A percentile compares a stretch with the other conserved stretches of the same genome.
phyloP scores from a whole-genome alignment of 495 filamentous ascomycete genomes.

The Trichodelitschia bisporula region DNA sequence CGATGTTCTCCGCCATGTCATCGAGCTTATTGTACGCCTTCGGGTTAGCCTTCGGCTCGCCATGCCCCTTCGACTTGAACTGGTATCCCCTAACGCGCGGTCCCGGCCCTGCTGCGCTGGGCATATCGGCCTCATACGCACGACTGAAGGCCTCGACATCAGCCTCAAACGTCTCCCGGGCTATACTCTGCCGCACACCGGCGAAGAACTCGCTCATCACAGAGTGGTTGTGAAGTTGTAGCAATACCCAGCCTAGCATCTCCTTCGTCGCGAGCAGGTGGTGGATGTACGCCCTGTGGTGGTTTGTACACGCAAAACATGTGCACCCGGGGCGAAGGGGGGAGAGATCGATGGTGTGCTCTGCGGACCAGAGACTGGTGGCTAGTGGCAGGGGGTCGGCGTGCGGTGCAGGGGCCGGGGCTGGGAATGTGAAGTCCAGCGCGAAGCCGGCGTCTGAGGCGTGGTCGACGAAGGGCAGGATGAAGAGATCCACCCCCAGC shows the following conservation, averaged over 20 bases:
- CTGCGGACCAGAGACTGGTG: slow-evolving; percentile 42
- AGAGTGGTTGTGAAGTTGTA: slow-evolving; percentile 76
- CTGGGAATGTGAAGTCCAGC: slow-evolving; percentile 45
- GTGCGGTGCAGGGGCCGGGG: neutral
- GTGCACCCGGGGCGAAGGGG: slow-evolving; percentile 36
- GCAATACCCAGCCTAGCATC: slow-evolving; percentile 84
- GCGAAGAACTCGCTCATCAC: slow-evolving; percentile 50
- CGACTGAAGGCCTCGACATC: slow-evolving; percentile 29
- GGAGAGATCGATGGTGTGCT: slow-evolving; percentile 28
- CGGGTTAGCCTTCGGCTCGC: slow-evolving; percentile 40
- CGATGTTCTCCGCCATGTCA: slow-evolving; percentile 7
- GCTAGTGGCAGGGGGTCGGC: slow-evolving; percentile 32
- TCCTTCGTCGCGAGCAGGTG: slow-evolving; percentile 75
- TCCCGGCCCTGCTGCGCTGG: too few species aligned
- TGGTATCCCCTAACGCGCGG: slow-evolving; percentile 79
- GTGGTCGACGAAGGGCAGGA: slow-evolving; percentile 42
- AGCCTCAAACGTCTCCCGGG: slow-evolving; percentile 35
- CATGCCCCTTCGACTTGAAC: slow-evolving; percentile 37
- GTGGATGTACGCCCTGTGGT: slow-evolving; percentile 69
- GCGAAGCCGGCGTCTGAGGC: slow-evolving; percentile 74
- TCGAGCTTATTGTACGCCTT: slow-evolving; percentile 35
- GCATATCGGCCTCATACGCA: slow-evolving; percentile 34
- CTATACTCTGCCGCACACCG: slow-evolving; percentile 34
- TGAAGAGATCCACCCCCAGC: slow-evolving; percentile 63
- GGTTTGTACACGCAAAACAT: slow-evolving; percentile 66